A percentile compares a stretch with the other conserved stretches of the same genome.
phyloP scores from a whole-genome alignment of 2,329 filamentous ascomycete genomes.

The Karstenula rhodostoma region DNA sequence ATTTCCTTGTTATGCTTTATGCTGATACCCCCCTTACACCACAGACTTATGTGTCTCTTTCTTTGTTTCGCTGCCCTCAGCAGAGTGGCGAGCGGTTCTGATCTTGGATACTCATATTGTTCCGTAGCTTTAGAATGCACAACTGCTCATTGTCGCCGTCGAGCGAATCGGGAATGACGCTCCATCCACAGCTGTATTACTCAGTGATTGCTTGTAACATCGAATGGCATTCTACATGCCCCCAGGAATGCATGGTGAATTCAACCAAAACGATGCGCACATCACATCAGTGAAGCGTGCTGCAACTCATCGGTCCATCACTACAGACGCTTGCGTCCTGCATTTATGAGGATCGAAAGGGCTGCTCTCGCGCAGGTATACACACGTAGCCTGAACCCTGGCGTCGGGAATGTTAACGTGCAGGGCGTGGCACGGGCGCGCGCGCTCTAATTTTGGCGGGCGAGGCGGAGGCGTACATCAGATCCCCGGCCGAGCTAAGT shows the following conservation, averaged over 20 bases:
- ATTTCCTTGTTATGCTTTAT: conserved; percentile 34
- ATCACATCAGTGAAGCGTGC: neutral
- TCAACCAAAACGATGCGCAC: neutral
- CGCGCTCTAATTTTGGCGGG: conserved; percentile 20
- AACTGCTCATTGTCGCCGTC: conserved; percentile 13
- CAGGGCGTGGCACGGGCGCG: conserved; percentile 31
- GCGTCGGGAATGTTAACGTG: conserved; percentile 23
- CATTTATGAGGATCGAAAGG: neutral
- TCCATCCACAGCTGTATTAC: neutral
- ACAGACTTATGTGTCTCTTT: conserved; percentile 26
- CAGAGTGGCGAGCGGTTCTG: neutral
- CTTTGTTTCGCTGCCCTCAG: conserved; percentile 12
- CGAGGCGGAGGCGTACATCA: conserved; percentile 7
- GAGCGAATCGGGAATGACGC: conserved; percentile 5
- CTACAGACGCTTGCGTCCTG: conserved; percentile 3
- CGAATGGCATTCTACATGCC: neutral
- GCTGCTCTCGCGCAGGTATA: neutral
- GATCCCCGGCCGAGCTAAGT: conserved; percentile 13
- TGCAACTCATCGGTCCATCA: neutral
- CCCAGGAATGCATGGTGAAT: neutral
- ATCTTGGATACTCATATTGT: conserved; percentile 17
- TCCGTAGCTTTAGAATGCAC: conserved; percentile 23
- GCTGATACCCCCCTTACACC: conserved; percentile 39
- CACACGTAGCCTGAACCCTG: conserved; percentile 5
- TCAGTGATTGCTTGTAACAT: neutral